Evolutionary conservation across 1,284 basidiomycete genomes (phyloP).

Genomic region (Boletus sp.): DNA sequence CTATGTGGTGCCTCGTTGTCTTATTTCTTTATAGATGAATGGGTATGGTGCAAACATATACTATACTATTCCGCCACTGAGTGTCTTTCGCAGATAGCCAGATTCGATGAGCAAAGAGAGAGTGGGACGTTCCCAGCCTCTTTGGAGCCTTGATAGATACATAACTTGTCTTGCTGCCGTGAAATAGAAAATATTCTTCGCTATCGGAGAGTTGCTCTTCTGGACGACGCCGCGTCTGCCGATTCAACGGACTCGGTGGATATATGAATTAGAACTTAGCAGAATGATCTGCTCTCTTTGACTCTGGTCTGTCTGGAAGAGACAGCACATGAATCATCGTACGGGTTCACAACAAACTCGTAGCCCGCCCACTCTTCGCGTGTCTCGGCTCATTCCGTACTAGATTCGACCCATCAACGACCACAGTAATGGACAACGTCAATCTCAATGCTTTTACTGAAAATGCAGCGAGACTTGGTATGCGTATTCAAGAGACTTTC

Average conservation of each 20-base stretch:
- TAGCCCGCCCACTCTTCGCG: conserved; percentile 1
- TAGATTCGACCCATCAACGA: neutral
- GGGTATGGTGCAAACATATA: conserved; percentile 52
- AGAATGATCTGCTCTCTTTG: neutral
- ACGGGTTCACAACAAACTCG: neutral
- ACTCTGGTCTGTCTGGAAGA: neutral
- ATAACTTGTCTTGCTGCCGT: neutral
- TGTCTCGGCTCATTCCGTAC: neutral
- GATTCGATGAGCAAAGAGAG: conserved; percentile 94
- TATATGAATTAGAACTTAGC: neutral
- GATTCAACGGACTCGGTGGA: conserved; percentile 1
- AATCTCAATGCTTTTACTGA: conserved; percentile 71
- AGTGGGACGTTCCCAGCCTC: conserved; percentile 89
- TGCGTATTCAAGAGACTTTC: conserved; percentile 75
- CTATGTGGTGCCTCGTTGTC: conserved; percentile 1
- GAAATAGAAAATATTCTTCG: conserved; percentile 3
- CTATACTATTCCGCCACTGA: conserved; percentile 5
- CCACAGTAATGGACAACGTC: conserved; percentile 36
- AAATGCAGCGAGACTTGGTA: conserved; percentile 76
- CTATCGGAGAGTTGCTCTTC: neutral
- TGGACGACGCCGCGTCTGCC: neutral
- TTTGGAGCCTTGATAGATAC: conserved; percentile 64
- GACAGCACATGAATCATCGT: conserved; percentile 7
- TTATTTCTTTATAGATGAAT: conserved; percentile 63
- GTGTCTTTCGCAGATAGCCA: conserved; percentile 56